These are phyloP conservation scores for Bruguiera parviflora DNA, from an alignment of 345 rosid genomes.

Conservation along the genomic window DNA sequence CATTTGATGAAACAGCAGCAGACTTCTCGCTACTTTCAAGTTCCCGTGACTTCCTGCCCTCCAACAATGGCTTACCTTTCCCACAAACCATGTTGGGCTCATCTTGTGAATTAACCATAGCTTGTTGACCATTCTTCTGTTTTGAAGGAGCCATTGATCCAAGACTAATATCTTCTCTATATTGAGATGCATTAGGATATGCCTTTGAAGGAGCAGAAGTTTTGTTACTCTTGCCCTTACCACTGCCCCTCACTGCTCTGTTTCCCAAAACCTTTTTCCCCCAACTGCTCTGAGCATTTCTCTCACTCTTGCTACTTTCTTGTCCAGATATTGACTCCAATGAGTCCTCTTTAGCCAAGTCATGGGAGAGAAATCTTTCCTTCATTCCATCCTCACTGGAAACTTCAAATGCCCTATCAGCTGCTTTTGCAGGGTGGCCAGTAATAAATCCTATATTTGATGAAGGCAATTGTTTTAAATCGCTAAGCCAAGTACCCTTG, in stretches of 20 bases:
- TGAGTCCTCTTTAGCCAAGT: constrained; percentile 25
- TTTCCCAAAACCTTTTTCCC: constrained; percentile 25
- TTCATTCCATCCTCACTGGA: constrained; percentile 18
- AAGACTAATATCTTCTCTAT: constrained; percentile 12
- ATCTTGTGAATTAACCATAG: constrained; percentile 17
- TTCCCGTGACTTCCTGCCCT: constrained; percentile 38
- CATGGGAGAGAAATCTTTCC: constrained; percentile 15
- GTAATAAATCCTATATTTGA: constrained; percentile 13
- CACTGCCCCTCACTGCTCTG: constrained; percentile 13
- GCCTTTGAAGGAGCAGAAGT: constrained; percentile 20
- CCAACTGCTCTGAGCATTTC: constrained; percentile 19
- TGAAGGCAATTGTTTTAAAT: constrained; percentile 16
- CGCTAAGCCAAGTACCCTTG: constrained; percentile 18
- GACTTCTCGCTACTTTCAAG: constrained; percentile 18
- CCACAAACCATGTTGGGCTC: constrained; percentile 14
- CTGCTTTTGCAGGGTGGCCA: constrained; percentile 21
- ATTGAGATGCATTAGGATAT: constrained; percentile 12
- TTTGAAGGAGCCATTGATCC: constrained; percentile 12
- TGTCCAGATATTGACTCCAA: constrained; percentile 28
- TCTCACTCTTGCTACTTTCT: constrained; percentile 23
- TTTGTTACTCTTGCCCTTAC: constrained; percentile 15
- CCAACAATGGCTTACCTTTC: constrained; percentile 29
- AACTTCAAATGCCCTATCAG: constrained; percentile 23
- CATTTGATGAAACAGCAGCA: constrained; percentile 1
- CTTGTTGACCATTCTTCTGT: constrained; percentile 22